These are phyloP conservation scores for Trichoderma arundinaceum DNA, from an alignment of 2,329 filamentous ascomycete species.

Conservation along the genomic window DNA sequence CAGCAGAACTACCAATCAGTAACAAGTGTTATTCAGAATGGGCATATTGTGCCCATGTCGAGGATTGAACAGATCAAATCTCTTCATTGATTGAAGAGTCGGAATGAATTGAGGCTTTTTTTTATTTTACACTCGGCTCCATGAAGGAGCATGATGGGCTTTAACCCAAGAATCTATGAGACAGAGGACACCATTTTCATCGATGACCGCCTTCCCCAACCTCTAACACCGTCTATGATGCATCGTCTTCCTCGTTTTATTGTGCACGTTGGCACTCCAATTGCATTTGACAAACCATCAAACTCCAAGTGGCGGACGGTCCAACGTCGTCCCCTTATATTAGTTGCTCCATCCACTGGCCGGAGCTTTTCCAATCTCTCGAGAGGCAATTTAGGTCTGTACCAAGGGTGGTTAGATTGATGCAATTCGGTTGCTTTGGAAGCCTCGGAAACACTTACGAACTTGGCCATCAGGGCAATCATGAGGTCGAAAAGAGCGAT, in stretches of 20 bases:
- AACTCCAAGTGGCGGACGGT: conserved; percentile 39
- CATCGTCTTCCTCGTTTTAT: conserved; percentile 46
- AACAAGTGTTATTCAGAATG: conserved; percentile 16
- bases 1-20: too few species aligned
- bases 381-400: conserved; percentile 48
- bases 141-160: conserved; percentile 43
- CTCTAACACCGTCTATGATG: conserved; percentile 52
- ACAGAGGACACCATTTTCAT: conserved; percentile 43
- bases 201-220: conserved; percentile 43
- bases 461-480: conserved; percentile 94
- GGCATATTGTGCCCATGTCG: neutral
- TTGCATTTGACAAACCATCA: conserved; percentile 39
- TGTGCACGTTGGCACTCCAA: conserved; percentile 42
- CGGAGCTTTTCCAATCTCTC: conserved; percentile 44
- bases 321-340: conserved; percentile 42
- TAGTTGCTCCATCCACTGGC: conserved; percentile 46
- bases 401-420: conserved; percentile 3
- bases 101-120: conserved; percentile 50
- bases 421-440: neutral
- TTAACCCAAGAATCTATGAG: conserved; percentile 45
- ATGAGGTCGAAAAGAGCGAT: conserved; percentile 88
- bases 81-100: conserved; percentile 44
- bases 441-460: conserved; percentile 62
- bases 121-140: conserved; percentile 52
- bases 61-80: conserved; percentile 39